Conservation (phyloP, 345 rosid species). For the Hibiscus tridactylites region DNA sequence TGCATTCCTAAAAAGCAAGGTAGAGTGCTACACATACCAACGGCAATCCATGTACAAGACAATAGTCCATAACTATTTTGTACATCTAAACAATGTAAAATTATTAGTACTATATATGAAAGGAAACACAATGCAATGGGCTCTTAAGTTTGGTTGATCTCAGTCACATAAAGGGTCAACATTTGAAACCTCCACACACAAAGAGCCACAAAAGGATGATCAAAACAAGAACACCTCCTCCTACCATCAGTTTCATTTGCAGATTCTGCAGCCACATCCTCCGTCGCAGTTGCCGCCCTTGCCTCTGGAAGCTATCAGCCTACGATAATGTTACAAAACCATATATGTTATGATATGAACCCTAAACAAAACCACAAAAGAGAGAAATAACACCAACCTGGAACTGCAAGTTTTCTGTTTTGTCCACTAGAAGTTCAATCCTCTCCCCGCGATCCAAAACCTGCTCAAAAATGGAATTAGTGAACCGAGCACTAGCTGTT, state of each 20-base stretch:
- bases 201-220: slow-evolving; percentile 63
- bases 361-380: neutral
- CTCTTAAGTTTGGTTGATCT: neutral
- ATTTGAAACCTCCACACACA: slow-evolving; percentile 71
- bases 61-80: too few species aligned
- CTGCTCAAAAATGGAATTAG: slow-evolving; percentile 23
- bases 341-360: neutral
- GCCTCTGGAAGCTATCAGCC: slow-evolving; percentile 98
- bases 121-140: neutral
- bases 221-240: slow-evolving; percentile 46
- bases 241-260: slow-evolving; percentile 76
- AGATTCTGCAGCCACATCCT: slow-evolving; percentile 96
- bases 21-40: too few species aligned
- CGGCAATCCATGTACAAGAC: too few species aligned
- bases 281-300: slow-evolving; percentile 85
- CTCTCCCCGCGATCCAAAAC: slow-evolving; percentile 95
- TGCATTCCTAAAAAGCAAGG: too few species aligned
- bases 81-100: too few species aligned
- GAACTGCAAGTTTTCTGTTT: slow-evolving; percentile 81
- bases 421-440: slow-evolving; percentile 91
- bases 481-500: neutral
- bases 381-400: slow-evolving; percentile 34
- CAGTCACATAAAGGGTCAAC: slow-evolving; percentile 19
- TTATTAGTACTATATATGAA: neutral
- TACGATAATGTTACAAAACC: slow-evolving; percentile 5